A percentile compares a stretch with the other conserved stretches of the same genome.
phyloP scores from a whole-genome alignment of 345 rosid species.

The Acer saccharum region DNA sequence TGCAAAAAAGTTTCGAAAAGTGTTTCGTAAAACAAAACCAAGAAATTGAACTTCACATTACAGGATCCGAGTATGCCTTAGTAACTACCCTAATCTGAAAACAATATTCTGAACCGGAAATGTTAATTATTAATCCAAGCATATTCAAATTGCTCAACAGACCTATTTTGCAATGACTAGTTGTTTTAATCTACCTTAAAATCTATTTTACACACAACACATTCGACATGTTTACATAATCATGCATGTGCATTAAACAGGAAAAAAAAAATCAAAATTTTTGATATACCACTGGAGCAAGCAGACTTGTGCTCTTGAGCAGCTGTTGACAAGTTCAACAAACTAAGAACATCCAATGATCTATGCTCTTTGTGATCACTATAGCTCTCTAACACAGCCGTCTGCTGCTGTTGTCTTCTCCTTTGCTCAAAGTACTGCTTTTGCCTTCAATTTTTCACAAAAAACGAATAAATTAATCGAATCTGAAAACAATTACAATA shows the following conservation, averaged over 20 bases:
- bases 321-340: constrained; percentile 51
- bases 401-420: constrained; percentile 55
- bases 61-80: neutral
- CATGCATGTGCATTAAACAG: neutral
- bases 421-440: constrained; percentile 86
- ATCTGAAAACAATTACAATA: neutral
- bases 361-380: constrained; percentile 46
- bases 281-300: constrained; percentile 36
- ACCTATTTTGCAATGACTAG: neutral
- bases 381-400: constrained; percentile 36
- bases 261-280: neutral
- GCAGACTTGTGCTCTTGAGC: constrained; percentile 37
- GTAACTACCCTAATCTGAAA: too few species aligned
- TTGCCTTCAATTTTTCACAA: constrained; percentile 53
- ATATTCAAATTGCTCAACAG: neutral
- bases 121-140: neutral
- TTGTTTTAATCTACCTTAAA: neutral
- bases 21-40: neutral
- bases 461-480: neutral
- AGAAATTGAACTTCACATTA: neutral
- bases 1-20: neutral
- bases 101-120: too few species aligned
- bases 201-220: neutral
- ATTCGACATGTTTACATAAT: neutral
- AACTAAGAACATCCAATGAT: constrained; percentile 75